Base-by-base conservation (phyloP, 2,329 filamentous ascomycete genomes). In the Ophiostoma tasmaniense region DNA sequence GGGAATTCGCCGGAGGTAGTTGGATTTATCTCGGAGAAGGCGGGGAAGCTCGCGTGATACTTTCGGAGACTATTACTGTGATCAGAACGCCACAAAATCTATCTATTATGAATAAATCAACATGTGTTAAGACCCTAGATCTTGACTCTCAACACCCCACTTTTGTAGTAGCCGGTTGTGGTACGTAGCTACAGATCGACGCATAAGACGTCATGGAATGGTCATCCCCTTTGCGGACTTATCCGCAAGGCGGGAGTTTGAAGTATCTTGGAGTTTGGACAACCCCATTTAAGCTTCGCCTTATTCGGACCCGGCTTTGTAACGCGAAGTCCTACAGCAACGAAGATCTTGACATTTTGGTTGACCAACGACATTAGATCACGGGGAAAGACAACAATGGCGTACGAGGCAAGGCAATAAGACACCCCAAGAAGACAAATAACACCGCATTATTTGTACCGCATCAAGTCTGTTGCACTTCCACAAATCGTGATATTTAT, bases 1-100 rank as follows among this genome's bases (percentile, higher is more conserved):
- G 5, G 71, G 71, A 13, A 70, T 71, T 13, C 65, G 67, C 0
- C 69, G 70, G 45, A 42, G 33, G 45, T 66, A 45, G 52, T 4
- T 25, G n/a, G 39, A 33, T 25, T 8, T n/a, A 25, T 55, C n/a
- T 14, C 22, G 25, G 64, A 45, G 17, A 42, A 25, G 37, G 35
- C 55, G 55, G 55, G 25, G 55, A 62, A 62, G 28, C 55, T 62
- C 2, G 10, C 25, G 50, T 25, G 22, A 22, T 30, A 61, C 25
- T 25, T 5, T 30, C 25, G 55, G 25, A 33, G 25, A 28, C 20
- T 33, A 14, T 17, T 30, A n/a, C n/a, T 59, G 39, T 4, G 6
- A 20, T 7, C 17, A 45, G 17, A 61, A 25, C n/a, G n/a, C n/a
- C n/a, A 28, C 22, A 33, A 61, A 7, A 61, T 33, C 13, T 61